Base-by-base conservation (phyloP, 176 grass and related monocot genomes). In the Carex myosuroides region DNA sequence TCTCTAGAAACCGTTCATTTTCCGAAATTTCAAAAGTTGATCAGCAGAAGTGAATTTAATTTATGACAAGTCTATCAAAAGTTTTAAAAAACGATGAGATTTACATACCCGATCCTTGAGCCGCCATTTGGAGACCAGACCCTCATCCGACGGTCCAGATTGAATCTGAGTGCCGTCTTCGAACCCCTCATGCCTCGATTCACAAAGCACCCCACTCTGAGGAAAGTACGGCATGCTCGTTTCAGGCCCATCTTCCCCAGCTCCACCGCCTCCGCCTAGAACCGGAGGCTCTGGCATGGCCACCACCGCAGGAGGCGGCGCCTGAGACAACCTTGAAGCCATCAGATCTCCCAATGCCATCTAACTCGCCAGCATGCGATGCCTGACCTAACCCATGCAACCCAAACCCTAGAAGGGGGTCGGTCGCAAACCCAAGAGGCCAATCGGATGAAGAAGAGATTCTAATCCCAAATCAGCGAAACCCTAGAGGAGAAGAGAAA, bases 341-440 rank as follows among this genome's bases (percentile, higher is more conserved):
- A 99, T 99, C 85, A 96, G 93, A 96, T 99, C 97, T 87, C 97
- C 97, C 93, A 99, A 92, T 89, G 97, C 97, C 97, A 99, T 99
- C 78, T 74, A 85, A 61, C 12, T 21, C 9, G 7, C 44, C 8
- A 56, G 20, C n/a, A 73, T 73, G 70, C 42, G 39, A 50, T 73
- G 73, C 21, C 50, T 17, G 13, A 71, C 12, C 79, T 73, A 87
- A 58, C 86, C 86, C 71, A 75, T 63, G 82, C 81, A 54, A 79
- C 33, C 30, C 52, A 37, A 32, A 13, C 64, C 65, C 64, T 58
- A 50, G 30, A 64, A 84, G 42, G 35, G 39, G 50, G 84, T 14
- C 2, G 53, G 18, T 35, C 16, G 52, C 29, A 65, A 26, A 54
- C 16, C 44, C 44, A 8, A 30, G 35, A 84, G 41, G 14, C 26